Base-by-base conservation (phyloP, 805 yeast genomes). In the Barnettozyma vustinii region DNA sequence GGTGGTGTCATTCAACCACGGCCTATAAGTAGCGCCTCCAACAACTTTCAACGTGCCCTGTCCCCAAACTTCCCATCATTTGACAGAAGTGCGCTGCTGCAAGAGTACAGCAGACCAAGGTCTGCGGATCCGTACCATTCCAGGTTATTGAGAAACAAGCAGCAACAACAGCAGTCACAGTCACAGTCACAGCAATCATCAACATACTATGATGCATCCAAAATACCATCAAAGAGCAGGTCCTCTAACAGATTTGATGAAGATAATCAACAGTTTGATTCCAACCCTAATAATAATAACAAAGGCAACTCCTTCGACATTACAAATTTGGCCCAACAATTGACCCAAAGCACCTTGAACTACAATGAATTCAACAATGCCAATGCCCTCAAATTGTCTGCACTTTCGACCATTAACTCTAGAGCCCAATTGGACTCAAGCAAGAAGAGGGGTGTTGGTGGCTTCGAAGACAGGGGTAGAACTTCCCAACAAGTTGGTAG, bases 401-500 rank as follows among this genome's bases (percentile, higher is more conserved):
- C 88, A 0, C 70, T 83, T 48, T 77, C 83, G 23, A 82, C 88
- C 3, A 82, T 81, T 52, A 79, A 79, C 62, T 73, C 77, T 8
- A 64, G 87, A 20, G 80, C 64, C 4, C 65, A 67, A 41, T 59
- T 72, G 26, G 76, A 72, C 52, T 63, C 71, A 5, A 66, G 63
- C 46, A 67, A 64, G 42, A 65, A 61, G 48, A 53, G 57, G 43
- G 20, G 27, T 13, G 37, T 18, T 32, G 30, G 37, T 9, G 40
- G 40, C 2, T 39, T 39, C 10, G 42, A 39, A 13, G 42, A 39
- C 27, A 39, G 42, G 30, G 42, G 42, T 9, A 21, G 42, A 23
- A 15, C 23, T 2, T 9, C 42, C 10, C 42, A 39, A n/a, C 30
- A 20, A n/a, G 39, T 10, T 19, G 23, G 8, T 15, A 9, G 43